Conservation (phyloP, 2,329 filamentous ascomycete species). For the Aspergillus clavatus region DNA sequence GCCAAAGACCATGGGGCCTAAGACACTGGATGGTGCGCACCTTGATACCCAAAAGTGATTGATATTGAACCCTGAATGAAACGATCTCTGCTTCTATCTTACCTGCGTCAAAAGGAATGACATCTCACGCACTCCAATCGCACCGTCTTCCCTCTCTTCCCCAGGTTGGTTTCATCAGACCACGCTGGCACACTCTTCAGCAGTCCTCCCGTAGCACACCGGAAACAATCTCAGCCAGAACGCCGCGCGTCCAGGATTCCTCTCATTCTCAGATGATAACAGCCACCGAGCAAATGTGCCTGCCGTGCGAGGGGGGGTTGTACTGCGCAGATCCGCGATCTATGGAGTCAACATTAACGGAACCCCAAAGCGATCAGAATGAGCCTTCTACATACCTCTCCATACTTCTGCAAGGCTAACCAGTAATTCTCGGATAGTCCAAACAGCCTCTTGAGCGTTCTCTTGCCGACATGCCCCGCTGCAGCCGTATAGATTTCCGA, state of each 20-base stretch:
- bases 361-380: not conserved
- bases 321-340: constrained; percentile 29
- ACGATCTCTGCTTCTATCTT: not conserved
- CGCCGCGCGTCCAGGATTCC: constrained; percentile 18
- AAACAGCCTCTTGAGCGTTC: constrained; percentile 20
- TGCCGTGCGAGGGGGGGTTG: constrained; percentile 26
- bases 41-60: not conserved
- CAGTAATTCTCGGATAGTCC: constrained; percentile 23
- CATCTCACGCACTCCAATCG: not conserved
- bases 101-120: not conserved
- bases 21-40: no score
- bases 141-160: not conserved
- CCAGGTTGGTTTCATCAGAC: constrained; percentile 13
- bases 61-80: not conserved
- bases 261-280: constrained; percentile 20
- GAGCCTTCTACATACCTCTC: constrained; percentile 17
- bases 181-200: constrained; percentile 25
- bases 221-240: constrained; percentile 34
- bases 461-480: constrained; percentile 19
- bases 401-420: constrained; percentile 25
- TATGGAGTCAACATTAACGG: constrained; percentile 6
- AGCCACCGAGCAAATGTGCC: constrained; percentile 30
- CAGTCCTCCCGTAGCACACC: constrained; percentile 29
- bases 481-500: constrained; percentile 24
- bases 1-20: no score